Percentiles rank a stretch among this genome's conserved stretches.
Evolutionary conservation across 2,329 filamentous ascomycete genomes (phyloP).

Genomic region (Trichoderma arundinaceum): DNA sequence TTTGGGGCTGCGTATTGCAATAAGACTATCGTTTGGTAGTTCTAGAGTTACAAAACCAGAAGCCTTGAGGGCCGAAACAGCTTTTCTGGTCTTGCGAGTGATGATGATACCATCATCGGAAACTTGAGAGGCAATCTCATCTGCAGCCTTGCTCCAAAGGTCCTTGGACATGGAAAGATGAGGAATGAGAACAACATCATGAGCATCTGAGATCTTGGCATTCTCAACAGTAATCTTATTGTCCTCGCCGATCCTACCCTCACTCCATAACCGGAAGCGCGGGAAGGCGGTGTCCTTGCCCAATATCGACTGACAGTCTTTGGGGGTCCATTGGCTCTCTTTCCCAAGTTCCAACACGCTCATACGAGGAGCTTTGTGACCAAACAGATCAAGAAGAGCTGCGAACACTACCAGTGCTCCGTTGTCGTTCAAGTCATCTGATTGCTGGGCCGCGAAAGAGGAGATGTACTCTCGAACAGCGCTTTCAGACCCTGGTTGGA

Average conservation of each 20-base stretch:
- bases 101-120: constrained; percentile 3
- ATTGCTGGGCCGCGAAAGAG: constrained; percentile 7
- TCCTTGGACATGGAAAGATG: constrained; percentile 13
- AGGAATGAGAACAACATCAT: constrained; percentile 9
- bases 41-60: not conserved
- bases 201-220: not conserved
- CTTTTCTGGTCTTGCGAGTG: not conserved
- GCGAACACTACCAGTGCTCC: constrained; percentile 8
- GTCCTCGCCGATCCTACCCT: constrained; percentile 4
- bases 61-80: not conserved
- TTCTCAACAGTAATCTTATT: constrained; percentile 6
- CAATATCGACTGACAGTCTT: constrained; percentile 3
- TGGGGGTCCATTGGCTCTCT: constrained; percentile 11
- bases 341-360: constrained; percentile 16
- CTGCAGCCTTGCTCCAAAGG: constrained; percentile 1
- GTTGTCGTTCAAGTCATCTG: constrained; percentile 20
- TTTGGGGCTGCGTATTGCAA: constrained; percentile 1
- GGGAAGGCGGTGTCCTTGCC: constrained; percentile 23
- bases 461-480: constrained; percentile 11
- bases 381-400: constrained; percentile 13
- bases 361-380: constrained; percentile 23
- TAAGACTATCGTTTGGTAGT: not conserved
- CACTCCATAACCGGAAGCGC: constrained; percentile 3
- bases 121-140: not conserved
- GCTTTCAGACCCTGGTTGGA: constrained; percentile 1